Evolutionary conservation across 2,329 filamentous ascomycete genomes (phyloP).

Genomic region (Alternaria consortialis): DNA sequence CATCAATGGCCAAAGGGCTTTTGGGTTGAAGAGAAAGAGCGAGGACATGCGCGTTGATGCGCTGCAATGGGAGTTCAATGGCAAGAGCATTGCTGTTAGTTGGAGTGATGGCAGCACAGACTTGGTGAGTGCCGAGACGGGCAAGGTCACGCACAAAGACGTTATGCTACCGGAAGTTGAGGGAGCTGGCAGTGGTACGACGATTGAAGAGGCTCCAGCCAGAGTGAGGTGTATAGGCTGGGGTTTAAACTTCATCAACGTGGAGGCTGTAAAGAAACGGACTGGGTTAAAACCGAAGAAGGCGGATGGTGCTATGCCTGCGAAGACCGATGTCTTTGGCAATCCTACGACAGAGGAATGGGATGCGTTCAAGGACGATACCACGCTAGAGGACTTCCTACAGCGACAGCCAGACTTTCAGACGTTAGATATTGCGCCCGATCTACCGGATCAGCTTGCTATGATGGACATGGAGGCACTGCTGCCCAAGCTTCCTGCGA

Average conservation of each 20-base stretch:
- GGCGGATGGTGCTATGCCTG: constrained; percentile 17
- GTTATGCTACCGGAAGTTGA: constrained; percentile 25
- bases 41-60: constrained; percentile 46
- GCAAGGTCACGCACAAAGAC: constrained; percentile 77
- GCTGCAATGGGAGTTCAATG: constrained; percentile 59
- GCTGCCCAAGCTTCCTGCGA: constrained; percentile 51
- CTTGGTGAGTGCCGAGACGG: constrained; percentile 79
- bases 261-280: constrained; percentile 54
- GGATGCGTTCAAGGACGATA: constrained; percentile 46
- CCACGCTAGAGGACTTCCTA: constrained; percentile 52
- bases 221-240: constrained; percentile 61
- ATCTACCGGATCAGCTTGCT: constrained; percentile 51
- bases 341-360: constrained; percentile 43
- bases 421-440: constrained; percentile 47
- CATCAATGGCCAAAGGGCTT: constrained; percentile 76
- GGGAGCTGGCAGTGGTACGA: not conserved
- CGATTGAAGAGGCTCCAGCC: constrained; percentile 10
- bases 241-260: constrained; percentile 65
- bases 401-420: constrained; percentile 48
- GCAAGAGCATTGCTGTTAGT: constrained; percentile 80
- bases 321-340: constrained; percentile 29
- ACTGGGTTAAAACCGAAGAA: constrained; percentile 40
- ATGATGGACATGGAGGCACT: constrained; percentile 53
- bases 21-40: constrained; percentile 59
- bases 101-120: constrained; percentile 84